These are phyloP conservation scores for Backusella tuberculispora DNA, from an alignment of 192 early-diverging fungal genomes.

Conservation along the genomic window DNA sequence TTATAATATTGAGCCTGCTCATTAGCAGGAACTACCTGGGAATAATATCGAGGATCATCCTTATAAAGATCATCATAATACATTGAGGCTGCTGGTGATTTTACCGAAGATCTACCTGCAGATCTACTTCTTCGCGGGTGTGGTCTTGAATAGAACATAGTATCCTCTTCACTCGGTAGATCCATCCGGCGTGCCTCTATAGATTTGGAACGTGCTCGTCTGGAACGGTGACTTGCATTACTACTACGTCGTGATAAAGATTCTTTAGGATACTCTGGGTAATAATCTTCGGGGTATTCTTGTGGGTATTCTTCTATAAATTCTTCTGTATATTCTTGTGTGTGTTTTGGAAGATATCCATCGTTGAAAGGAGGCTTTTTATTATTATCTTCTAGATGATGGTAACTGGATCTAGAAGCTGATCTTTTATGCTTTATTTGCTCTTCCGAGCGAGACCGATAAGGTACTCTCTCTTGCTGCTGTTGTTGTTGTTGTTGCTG, in stretches of 20 bases:
- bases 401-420: conserved; percentile 1
- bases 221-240: background rate
- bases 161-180: background rate
- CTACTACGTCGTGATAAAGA: background rate
- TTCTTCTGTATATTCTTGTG: background rate
- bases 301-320: background rate
- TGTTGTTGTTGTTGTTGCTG: conserved; percentile 67
- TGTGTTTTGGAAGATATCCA: background rate
- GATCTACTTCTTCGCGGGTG: conserved; percentile 4
- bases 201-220: background rate
- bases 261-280: background rate
- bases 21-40: background rate
- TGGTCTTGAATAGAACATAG: background rate
- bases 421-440: background rate
- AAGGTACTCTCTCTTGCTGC: conserved; percentile 68
- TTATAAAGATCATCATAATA: background rate
- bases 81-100: background rate
- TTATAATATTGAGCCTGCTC: background rate
- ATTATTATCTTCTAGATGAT: background rate
- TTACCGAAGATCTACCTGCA: background rate
- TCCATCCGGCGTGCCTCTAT: background rate
- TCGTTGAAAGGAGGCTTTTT: background rate
- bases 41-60: background rate
- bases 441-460: background rate
- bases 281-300: conserved; percentile 1